These are phyloP conservation scores for Xylariomycetidae sp. DNA, from an alignment of 2,329 filamentous ascomycete genomes.

Conservation along the genomic window DNA sequence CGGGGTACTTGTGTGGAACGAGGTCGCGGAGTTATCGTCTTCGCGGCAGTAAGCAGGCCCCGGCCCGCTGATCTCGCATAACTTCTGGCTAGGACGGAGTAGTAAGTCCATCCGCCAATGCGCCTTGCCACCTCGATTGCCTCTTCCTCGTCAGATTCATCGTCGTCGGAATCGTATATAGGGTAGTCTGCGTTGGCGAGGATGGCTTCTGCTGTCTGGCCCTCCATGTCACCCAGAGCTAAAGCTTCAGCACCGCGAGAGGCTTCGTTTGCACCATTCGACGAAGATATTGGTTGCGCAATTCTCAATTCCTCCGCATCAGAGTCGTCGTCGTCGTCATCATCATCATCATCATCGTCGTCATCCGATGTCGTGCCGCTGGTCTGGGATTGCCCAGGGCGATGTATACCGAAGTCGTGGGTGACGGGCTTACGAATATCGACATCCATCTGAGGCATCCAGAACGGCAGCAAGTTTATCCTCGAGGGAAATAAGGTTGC, in stretches of 20 bases:
- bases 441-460: conserved; percentile 97
- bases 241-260: conserved; percentile 16
- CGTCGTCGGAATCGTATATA: conserved; percentile 86
- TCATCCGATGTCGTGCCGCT: conserved; percentile 74
- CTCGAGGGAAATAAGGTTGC: conserved; percentile 80
- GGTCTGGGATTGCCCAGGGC: conserved; percentile 68
- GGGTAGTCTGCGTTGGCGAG: conserved; percentile 67
- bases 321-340: conserved; percentile 59
- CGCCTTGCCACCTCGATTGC: conserved; percentile 73
- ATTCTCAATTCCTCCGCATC: conserved; percentile 55
- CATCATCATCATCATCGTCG: conserved; percentile 54
- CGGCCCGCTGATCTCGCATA: conserved; percentile 40
- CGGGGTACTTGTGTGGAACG: conserved; percentile 52
- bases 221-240: conserved; percentile 63
- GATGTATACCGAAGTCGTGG: conserved; percentile 85
- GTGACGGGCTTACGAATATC: conserved; percentile 92
- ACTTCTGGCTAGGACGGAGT: conserved; percentile 50
- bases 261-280: conserved; percentile 12
- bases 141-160: conserved; percentile 72
- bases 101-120: conserved; percentile 73
- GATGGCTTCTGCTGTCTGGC: conserved; percentile 65
- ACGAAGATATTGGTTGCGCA: conserved; percentile 19
- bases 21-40: conserved; percentile 51
- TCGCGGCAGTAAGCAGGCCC: conserved; percentile 39
- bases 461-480: conserved; percentile 90